Percentiles rank a stretch among this genome's conserved stretches.
Evolutionary conservation across 768 basidiomycete genomes (phyloP).

Genomic region (Mycena crocata): DNA sequence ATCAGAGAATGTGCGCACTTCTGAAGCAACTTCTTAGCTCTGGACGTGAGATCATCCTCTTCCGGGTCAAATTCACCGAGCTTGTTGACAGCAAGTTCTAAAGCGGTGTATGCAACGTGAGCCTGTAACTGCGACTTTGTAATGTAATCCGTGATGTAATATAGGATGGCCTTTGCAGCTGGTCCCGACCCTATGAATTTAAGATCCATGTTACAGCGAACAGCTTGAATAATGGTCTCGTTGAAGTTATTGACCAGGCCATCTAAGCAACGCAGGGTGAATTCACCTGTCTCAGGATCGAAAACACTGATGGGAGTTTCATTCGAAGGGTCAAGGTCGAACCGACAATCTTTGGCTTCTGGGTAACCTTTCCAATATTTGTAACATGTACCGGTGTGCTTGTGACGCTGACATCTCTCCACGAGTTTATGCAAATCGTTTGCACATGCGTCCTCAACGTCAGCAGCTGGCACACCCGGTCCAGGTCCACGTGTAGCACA

Average conservation of each 20-base stretch:
- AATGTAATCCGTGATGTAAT: slow-evolving; percentile 3
- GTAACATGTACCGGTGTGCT: too few relatives aligned
- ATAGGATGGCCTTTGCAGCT: neutral
- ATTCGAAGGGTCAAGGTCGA: neutral
- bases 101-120: neutral
- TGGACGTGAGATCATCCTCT: neutral
- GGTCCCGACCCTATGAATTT: neutral
- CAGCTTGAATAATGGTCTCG: neutral
- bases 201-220: neutral
- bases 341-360: neutral
- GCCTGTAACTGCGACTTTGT: slow-evolving; percentile 1
- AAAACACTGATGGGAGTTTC: neutral
- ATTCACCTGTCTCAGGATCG: neutral
- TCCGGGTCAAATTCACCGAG: neutral
- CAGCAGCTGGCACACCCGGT: too few relatives aligned
- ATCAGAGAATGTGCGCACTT: neutral
- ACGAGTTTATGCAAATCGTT: too few relatives aligned
- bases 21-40: neutral
- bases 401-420: too few relatives aligned
- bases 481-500: too few relatives aligned
- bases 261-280: neutral
- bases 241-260: slow-evolving; percentile 1
- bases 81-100: neutral
- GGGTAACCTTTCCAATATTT: too few relatives aligned
- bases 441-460: too few relatives aligned